These are phyloP conservation scores for Madurella fahalii DNA, from an alignment of 2,329 filamentous ascomycete genomes.

Conservation along the genomic window DNA sequence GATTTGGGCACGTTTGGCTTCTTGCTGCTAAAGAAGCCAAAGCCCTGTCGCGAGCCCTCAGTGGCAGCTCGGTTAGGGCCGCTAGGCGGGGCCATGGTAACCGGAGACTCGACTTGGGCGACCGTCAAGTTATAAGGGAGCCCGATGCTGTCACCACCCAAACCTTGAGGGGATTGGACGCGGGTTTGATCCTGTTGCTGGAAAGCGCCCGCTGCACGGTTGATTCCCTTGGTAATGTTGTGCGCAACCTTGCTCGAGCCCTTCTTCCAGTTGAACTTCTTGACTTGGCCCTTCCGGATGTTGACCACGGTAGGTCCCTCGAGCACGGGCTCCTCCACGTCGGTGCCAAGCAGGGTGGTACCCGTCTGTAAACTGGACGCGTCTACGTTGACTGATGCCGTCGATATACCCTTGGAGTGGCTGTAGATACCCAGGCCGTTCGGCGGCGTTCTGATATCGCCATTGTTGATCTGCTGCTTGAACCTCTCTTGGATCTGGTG, in stretches of 20 bases:
- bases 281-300: constrained; percentile 87
- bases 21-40: constrained; percentile 66
- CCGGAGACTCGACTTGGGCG: constrained; percentile 48
- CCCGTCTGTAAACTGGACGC: constrained; percentile 52
- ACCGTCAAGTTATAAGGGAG: constrained; percentile 68
- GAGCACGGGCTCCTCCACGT: constrained; percentile 64
- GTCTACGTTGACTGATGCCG: constrained; percentile 50
- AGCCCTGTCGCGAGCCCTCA: constrained; percentile 51
- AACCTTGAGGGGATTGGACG: constrained; percentile 47
- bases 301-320: constrained; percentile 90
- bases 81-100: constrained; percentile 24
- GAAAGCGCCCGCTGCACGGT: constrained; percentile 79
- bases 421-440: constrained; percentile 57
- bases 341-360: constrained; percentile 56
- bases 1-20: constrained; percentile 45
- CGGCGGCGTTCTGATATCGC: constrained; percentile 42
- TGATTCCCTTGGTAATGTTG: constrained; percentile 89
- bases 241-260: constrained; percentile 90
- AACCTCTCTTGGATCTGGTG: constrained; percentile 92
- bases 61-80: constrained; percentile 26
- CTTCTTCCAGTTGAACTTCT: constrained; percentile 99
- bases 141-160: constrained; percentile 61
- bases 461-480: constrained; percentile 64
- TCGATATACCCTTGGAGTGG: constrained; percentile 47
- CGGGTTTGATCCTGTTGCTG: constrained; percentile 48